Conservation (phyloP, 2,329 filamentous ascomycete genomes). For the Chaetomiaceae sp. region DNA sequence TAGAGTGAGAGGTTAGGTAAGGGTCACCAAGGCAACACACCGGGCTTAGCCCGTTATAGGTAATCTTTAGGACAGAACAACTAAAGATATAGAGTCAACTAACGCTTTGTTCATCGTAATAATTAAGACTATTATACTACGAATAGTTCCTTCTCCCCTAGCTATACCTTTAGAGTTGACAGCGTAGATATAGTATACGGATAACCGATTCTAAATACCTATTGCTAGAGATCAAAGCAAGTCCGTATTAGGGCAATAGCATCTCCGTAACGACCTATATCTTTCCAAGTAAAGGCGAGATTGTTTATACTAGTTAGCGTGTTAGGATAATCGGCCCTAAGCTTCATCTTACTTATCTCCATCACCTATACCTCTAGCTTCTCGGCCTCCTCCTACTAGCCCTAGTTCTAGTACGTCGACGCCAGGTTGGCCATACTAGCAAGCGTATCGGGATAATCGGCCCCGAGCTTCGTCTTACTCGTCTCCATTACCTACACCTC, state of each 20-base stretch:
- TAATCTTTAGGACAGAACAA: no score
- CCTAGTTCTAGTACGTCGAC: no score
- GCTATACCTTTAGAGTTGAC: background rate
- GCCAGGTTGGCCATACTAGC: slow-evolving; percentile 13
- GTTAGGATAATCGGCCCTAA: background rate
- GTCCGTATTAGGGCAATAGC: background rate
- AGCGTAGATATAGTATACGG: background rate
- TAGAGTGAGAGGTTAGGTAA: no score
- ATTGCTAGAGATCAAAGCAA: no score
- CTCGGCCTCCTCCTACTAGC: no score
- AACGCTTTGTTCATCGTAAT: no score
- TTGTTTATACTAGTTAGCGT: background rate
- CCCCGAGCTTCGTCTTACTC: slow-evolving; percentile 3
- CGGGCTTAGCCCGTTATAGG: no score
- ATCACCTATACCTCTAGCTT: no score
- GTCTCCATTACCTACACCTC: background rate
- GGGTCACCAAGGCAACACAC: no score
- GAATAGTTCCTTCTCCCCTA: background rate
- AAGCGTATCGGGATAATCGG: background rate
- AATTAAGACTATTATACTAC: no score
- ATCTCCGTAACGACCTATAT: background rate
- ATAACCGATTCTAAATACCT: background rate
- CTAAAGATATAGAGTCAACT: no score
- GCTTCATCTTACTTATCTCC: no score
- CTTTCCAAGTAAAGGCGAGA: slow-evolving; percentile 1